phyloP scores from a whole-genome alignment of 306 rosid genomes.

The Rosa chinensis region DNA sequence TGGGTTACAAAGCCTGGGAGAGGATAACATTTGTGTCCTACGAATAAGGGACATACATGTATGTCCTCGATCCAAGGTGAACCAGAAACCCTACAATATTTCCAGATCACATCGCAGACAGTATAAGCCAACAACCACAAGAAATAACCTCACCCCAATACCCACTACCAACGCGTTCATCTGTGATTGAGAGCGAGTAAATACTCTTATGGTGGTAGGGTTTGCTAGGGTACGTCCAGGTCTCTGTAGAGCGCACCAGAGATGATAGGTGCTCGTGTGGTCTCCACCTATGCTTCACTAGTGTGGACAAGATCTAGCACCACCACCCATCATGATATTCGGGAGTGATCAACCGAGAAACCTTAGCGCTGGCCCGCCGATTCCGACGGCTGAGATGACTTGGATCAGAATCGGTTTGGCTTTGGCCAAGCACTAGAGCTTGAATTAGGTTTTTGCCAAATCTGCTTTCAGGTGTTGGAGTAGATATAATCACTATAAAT shows the following conservation, averaged over 20 bases:
- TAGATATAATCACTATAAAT: not conserved
- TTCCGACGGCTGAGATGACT: constrained; percentile 28
- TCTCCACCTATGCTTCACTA: constrained; percentile 38
- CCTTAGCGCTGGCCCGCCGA: constrained; percentile 1
- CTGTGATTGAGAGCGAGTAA: constrained; percentile 6
- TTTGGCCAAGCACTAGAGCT: not conserved
- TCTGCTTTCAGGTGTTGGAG: not conserved
- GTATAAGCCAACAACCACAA: constrained; percentile 12
- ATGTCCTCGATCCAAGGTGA: constrained; percentile 21
- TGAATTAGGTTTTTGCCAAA: not conserved
- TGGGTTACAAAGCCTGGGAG: constrained; percentile 44
- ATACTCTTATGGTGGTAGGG: constrained; percentile 12
- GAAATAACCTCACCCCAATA: not conserved
- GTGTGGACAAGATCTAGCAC: constrained; percentile 75
- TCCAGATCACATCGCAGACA: constrained; percentile 7
- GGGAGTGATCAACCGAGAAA: constrained; percentile 36
- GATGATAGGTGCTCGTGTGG: constrained; percentile 27
- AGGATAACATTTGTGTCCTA: constrained; percentile 37
- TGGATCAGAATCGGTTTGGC: not conserved
- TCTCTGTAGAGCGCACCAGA: constrained; percentile 33
- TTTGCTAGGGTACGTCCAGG: not conserved
- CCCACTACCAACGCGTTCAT: not conserved
- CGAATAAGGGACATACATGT: constrained; percentile 39
- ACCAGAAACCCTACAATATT: constrained; percentile 29
- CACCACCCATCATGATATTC: constrained; percentile 53